These are phyloP conservation scores for Kodamaea jinghongensis DNA, from an alignment of 805 yeast species.

Conservation along the genomic window DNA sequence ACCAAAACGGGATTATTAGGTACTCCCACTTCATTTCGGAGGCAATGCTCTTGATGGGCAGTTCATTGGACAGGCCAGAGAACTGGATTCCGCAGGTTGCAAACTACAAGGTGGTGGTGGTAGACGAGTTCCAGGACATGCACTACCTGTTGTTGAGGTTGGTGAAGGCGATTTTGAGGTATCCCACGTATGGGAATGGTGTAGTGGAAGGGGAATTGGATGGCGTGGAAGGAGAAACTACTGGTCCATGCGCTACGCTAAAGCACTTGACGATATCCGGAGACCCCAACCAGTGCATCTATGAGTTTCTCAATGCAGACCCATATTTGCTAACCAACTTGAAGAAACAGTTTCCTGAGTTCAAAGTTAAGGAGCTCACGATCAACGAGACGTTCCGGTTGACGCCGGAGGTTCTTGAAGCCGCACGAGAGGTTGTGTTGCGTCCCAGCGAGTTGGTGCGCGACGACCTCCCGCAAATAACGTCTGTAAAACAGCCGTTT, in stretches of 20 bases:
- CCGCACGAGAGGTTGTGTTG: slow-evolving; percentile 33
- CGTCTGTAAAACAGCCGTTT: slow-evolving; percentile 18
- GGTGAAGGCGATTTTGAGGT: slow-evolving; percentile 35
- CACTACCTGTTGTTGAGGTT: slow-evolving; percentile 49
- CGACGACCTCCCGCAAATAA: slow-evolving; percentile 4
- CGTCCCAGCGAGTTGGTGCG: slow-evolving; percentile 7
- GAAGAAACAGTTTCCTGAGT: slow-evolving; percentile 18
- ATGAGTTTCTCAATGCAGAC: slow-evolving; percentile 59
- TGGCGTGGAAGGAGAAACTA: not conserved
- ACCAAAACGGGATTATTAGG: slow-evolving; percentile 32
- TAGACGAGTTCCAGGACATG: slow-evolving; percentile 77
- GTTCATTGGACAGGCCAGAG: slow-evolving; percentile 6
- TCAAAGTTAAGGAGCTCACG: slow-evolving; percentile 25
- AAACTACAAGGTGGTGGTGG: slow-evolving; percentile 41
- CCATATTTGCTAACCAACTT: slow-evolving; percentile 30
- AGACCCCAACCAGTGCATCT: slow-evolving; percentile 69
- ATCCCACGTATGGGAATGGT: slow-evolving; percentile 22
- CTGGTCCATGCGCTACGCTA: slow-evolving; percentile 8
- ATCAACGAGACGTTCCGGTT: slow-evolving; percentile 58
- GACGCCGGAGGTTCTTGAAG: slow-evolving; percentile 52
- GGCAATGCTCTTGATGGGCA: slow-evolving; percentile 28
- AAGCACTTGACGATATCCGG: slow-evolving; percentile 67
- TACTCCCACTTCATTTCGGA: slow-evolving; percentile 35
- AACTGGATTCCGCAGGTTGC: slow-evolving; percentile 22
- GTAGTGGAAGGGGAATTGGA: slow-evolving; percentile 5